A percentile compares a stretch with the other conserved stretches of the same genome.
Conservation (phyloP, 169 alveolate species). For the Eimeria zaria region DNA sequence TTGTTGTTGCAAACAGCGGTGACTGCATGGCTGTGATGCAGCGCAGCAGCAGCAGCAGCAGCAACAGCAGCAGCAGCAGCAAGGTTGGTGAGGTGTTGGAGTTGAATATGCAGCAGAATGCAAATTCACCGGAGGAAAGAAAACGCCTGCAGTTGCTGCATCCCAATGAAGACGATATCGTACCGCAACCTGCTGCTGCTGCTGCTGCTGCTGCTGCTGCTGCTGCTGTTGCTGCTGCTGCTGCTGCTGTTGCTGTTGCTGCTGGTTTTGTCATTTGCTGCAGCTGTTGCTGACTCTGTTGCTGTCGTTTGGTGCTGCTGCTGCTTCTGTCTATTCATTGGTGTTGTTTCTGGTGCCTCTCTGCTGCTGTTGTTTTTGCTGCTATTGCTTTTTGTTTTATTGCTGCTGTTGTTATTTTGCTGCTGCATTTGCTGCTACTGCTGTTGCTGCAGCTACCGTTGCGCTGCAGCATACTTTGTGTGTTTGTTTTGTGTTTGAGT, state of each 20-base stretch:
- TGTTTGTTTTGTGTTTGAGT: too few species aligned
- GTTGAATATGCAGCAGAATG: conserved; percentile 87
- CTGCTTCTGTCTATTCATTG: not conserved
- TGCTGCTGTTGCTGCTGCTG: not conserved
- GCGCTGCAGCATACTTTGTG: too few species aligned
- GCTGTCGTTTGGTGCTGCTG: conserved; percentile 1
- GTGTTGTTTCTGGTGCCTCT: too few species aligned
- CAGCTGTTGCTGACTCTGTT: not conserved
- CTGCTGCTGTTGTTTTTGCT: too few species aligned
- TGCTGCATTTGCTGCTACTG: not conserved
- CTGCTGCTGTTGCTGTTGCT: too few species aligned
- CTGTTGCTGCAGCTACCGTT: conserved; percentile 23
- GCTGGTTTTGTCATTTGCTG: not conserved
- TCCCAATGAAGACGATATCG: conserved; percentile 88
- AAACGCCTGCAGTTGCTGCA: conserved; percentile 86
- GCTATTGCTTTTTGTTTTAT: not conserved
- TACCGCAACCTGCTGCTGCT: conserved; percentile 21
- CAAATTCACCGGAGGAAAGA: conserved; percentile 86
- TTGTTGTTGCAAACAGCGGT: conserved; percentile 85
- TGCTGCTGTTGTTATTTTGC: too few species aligned
- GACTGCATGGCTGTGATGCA: conserved; percentile 85
- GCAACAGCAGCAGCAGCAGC: conserved; percentile 23
- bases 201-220: not conserved
- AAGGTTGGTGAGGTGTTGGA: conserved; percentile 53
- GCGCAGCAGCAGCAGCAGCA: conserved; percentile 19